Evolutionary conservation across 176 grass and related monocot genomes (phyloP), one percentile per base, ranked within the genome.

Genomic region (Tuctoria greenei): DNA sequence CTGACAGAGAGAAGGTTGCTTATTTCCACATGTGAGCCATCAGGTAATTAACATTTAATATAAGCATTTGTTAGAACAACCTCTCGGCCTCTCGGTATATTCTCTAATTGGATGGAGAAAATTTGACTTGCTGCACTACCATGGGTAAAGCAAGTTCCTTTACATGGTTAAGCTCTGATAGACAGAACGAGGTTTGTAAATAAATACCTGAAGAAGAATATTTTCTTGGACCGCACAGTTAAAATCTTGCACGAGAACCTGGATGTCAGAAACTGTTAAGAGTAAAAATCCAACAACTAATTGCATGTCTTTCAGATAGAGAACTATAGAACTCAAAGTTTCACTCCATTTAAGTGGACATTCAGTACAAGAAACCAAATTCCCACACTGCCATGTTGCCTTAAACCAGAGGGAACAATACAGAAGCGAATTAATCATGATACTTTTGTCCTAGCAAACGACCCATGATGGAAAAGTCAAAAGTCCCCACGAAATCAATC

Each of bases 171-270:
- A 82, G 20, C 6, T 57, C 75, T 44, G 40, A 85, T 67, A 41
- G 43, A 42, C 41, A 37, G 39, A 42, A 47, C 26, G 26, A 44
- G 75, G 69, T 23, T 16, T 6, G 26, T 28, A 69, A 50, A 78
- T 13, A 79, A 84, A 4, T 72, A 99, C 96, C 91, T 95, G 96
- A 73, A 99, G 85, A 82, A 99, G 92, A 78, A 99, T 95, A 83
- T 86, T 95, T 84, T 99, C 96, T 81, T 99, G 96, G 55, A 99
- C 40, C 0, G 95, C 95, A 9, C 95, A 99, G 47, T 92, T 95
- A 78, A 99, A 99, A 90, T 99, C 92, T 90, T 90, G 89, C 41
- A 99, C 35, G 72, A 99, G 83, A 57, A 95, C 92, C 95, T 99
- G 83, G 47, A 73, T 52, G n/a, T 67, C 10, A 82, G 38, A 46